Evolutionary conservation across 768 basidiomycete species (phyloP).

Genomic region (Boletus patriciae): DNA sequence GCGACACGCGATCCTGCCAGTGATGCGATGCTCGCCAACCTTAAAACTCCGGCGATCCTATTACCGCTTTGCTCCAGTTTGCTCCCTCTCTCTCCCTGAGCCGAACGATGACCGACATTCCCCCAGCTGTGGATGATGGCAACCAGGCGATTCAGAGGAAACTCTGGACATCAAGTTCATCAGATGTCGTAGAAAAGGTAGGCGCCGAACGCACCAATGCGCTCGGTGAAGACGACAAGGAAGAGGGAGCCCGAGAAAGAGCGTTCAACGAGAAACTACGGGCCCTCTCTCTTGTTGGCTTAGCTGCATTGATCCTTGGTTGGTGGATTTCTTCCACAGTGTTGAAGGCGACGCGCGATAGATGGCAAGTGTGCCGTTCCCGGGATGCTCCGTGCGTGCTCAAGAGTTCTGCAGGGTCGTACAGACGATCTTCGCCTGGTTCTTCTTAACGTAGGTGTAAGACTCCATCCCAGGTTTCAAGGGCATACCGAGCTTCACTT

Average conservation of each 20-base stretch:
- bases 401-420: conserved; percentile 55
- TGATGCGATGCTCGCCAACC: background rate
- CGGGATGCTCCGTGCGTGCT: background rate
- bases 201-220: conserved; percentile 18
- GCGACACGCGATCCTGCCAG: background rate
- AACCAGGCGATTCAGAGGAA: conserved; percentile 23
- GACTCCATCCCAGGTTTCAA: background rate
- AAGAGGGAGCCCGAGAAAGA: background rate
- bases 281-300: conserved; percentile 47
- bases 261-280: conserved; percentile 30
- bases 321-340: conserved; percentile 86
- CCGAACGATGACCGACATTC: conserved; percentile 19
- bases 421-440: conserved; percentile 82
- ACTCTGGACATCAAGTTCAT: conserved; percentile 13
- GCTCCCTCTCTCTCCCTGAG: background rate
- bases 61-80: conserved; percentile 10
- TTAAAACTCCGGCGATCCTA: conserved; percentile 3
- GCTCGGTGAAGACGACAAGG: conserved; percentile 10
- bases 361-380: conserved; percentile 52
- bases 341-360: conserved; percentile 64
- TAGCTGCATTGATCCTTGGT: conserved; percentile 65
- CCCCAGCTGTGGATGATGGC: background rate
- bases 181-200: conserved; percentile 15
- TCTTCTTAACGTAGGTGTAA: conserved; percentile 63
- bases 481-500: background rate